Conservation (phyloP, 768 basidiomycete genomes). For the Asterophora parasitica region DNA sequence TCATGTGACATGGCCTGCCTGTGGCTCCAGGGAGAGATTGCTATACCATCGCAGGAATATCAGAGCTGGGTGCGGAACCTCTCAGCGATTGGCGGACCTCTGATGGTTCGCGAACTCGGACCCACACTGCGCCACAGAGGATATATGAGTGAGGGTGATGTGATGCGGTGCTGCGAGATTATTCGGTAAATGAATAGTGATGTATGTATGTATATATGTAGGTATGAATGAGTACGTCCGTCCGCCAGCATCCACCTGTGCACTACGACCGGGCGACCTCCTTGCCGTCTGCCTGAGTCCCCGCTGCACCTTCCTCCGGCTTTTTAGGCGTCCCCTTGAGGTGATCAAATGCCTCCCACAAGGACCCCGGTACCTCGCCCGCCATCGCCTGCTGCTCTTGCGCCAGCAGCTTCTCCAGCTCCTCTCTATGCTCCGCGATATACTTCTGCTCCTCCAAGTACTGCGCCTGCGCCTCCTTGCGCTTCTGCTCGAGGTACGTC, state of each 20-base stretch:
- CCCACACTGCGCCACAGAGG: too few species aligned
- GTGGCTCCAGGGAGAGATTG: too few species aligned
- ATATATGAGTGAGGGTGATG: too few species aligned
- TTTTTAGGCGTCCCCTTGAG: conserved; percentile 16
- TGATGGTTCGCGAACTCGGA: too few species aligned
- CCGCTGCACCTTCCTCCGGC: not conserved
- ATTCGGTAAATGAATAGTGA: not conserved
- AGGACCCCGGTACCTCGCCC: conserved; percentile 37
- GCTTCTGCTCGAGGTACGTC: conserved; percentile 51
- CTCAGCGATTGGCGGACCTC: too few species aligned
- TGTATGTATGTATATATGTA: not conserved
- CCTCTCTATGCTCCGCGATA: conserved; percentile 39
- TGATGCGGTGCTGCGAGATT: too few species aligned
- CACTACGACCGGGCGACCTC: not conserved
- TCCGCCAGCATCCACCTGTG: not conserved
- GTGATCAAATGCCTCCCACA: conserved; percentile 44
- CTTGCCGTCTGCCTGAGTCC: not conserved
- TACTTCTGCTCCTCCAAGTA: conserved; percentile 49
- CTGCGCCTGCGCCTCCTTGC: conserved; percentile 44
- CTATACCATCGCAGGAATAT: too few species aligned
- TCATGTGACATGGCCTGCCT: too few species aligned
- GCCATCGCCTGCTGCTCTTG: conserved; percentile 39
- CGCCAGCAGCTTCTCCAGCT: conserved; percentile 36
- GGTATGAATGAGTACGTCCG: not conserved
- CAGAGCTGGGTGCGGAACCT: too few species aligned